Evolutionary conservation across 441 rosid genomes (phyloP).

Genomic region (Adansonia grandidieri): DNA sequence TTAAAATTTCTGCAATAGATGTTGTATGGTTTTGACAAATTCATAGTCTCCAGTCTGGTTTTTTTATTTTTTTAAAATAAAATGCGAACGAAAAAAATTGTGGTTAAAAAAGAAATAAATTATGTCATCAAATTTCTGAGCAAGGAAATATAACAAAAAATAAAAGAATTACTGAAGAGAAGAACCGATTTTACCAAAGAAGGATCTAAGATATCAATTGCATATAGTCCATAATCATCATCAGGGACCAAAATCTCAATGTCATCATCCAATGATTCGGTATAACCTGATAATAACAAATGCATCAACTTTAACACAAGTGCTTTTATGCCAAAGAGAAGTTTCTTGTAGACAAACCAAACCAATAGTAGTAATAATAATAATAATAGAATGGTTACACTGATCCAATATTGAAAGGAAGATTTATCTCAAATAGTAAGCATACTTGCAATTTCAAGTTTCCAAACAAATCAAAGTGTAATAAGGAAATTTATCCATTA

Average conservation of each 20-base stretch:
- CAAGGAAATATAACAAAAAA: background rate
- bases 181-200: conserved; percentile 56
- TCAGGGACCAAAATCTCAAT: conserved; percentile 77
- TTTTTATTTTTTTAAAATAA: background rate
- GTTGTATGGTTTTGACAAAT: background rate
- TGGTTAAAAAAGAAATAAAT: background rate
- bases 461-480: background rate
- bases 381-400: background rate
- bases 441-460: background rate
- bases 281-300: conserved; percentile 58
- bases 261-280: conserved; percentile 63
- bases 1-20: background rate
- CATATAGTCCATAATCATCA: conserved; percentile 81
- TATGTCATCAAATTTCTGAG: background rate
- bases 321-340: background rate
- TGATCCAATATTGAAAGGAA: background rate
- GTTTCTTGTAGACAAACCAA: conserved; percentile 14
- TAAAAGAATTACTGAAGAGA: background rate
- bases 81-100: background rate
- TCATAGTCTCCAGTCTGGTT: background rate
- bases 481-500: background rate
- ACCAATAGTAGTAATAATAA: background rate
- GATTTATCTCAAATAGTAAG: background rate
- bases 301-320: background rate
- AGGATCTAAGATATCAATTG: conserved; percentile 84